Base-by-base conservation (phyloP, 208 protist genomes). In the Phytomonas sp. region DNA sequence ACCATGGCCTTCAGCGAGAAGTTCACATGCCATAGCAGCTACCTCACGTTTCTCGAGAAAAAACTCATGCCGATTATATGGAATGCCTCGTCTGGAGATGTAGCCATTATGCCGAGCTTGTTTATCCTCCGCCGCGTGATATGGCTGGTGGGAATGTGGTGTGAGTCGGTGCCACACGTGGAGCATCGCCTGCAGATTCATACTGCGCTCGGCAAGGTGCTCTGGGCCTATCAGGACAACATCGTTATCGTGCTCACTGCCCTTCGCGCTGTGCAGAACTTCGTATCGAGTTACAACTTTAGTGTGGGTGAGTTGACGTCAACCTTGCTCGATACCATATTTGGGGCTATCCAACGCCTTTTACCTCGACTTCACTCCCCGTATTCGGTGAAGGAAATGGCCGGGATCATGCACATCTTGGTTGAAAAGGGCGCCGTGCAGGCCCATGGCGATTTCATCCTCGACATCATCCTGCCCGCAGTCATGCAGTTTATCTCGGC, bases 81-180 rank as follows among this genome's bases (percentile, higher is more conserved):
- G n/a, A 56, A 66, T 62, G 45, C 64, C 7, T 59, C 69, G 2
- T 30, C 70, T 14, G 42, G 61, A 30, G 60, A 64, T 2, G 37
- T 6, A 4, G 36, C 40, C 29, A 56, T 61, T 14, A 70, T 68
- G 30, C 40, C 75, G 0, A 84, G 82, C 0, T 73, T 79, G 0
- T 89, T 93, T 67, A 77, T 93, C 12, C 73, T 83, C 12, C 90
- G 88, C 0, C 90, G 90, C 30, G 87, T 92, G 0, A 81, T 93
- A 59, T 95, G 90, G 88, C 71, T 95, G 31, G 73, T 92, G 19
- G 90, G 90, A 0, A 93, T 93, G 90, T 95, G 90, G 88, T 95
- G 90, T 49, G 90, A 88, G 63, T 88, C 85, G 0, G 83, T 91
- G 0, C 70, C 66, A 0, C 45, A 83, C 40, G 30, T 65, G 3